Percentiles rank a stretch among this genome's conserved stretches.
phyloP scores from a whole-genome alignment of 1,139 yeast genomes.

The Scheffersomyces stambukii region DNA sequence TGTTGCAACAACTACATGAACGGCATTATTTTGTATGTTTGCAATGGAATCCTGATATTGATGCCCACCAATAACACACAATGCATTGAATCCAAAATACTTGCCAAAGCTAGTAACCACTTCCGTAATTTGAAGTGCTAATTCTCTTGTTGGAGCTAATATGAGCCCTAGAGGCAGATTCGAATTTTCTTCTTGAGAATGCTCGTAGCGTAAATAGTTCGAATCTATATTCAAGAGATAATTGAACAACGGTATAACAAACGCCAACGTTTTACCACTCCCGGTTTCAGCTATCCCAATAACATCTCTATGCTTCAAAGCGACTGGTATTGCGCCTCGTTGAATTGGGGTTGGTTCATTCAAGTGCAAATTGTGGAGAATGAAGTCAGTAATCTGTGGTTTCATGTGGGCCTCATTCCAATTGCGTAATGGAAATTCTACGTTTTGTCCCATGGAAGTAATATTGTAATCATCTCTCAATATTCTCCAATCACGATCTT shows the following conservation, averaged over 20 bases:
- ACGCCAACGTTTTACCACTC: slow-evolving; percentile 89
- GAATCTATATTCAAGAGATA: slow-evolving; percentile 43
- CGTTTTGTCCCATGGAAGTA: slow-evolving; percentile 49
- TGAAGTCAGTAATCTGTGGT: slow-evolving; percentile 29
- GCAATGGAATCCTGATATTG: slow-evolving; percentile 69
- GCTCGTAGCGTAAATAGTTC: slow-evolving; percentile 29
- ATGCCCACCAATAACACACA: slow-evolving; percentile 88
- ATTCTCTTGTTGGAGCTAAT: slow-evolving; percentile 89
- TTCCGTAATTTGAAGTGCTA: slow-evolving; percentile 77
- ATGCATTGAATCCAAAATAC: slow-evolving; percentile 43
- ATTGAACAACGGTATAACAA: slow-evolving; percentile 66
- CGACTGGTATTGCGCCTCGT: slow-evolving; percentile 80
- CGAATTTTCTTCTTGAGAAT: slow-evolving; percentile 26
- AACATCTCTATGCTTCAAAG: slow-evolving; percentile 56
- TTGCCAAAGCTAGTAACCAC: slow-evolving; percentile 56
- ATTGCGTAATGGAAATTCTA: slow-evolving; percentile 58
- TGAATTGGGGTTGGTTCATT: slow-evolving; percentile 83
- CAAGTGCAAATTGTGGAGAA: slow-evolving; percentile 41
- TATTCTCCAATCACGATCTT: slow-evolving; percentile 84
- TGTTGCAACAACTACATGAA: slow-evolving; percentile 84
- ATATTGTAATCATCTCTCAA: slow-evolving; percentile 77
- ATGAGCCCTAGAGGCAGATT: slow-evolving; percentile 56
- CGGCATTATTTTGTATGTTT: slow-evolving; percentile 45
- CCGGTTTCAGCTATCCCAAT: slow-evolving; percentile 97
- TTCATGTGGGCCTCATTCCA: slow-evolving; percentile 65